Evolutionary conservation across 306 rosid species (phyloP).

Genomic region (Cicer judaicum): DNA sequence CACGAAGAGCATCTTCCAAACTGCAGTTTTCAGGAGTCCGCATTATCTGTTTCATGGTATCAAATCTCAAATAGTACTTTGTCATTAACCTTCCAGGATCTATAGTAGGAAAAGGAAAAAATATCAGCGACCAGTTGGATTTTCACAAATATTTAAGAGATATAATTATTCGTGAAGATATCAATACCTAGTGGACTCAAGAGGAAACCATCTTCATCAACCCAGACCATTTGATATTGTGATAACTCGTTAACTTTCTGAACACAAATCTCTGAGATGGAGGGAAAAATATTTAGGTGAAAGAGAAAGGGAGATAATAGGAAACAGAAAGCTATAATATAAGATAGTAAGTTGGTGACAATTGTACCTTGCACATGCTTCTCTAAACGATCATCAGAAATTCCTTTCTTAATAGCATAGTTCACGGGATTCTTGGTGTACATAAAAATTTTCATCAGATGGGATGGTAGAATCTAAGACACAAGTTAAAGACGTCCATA

Average conservation of each 20-base stretch:
- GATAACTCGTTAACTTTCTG: slow-evolving; percentile 87
- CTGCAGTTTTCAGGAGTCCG: slow-evolving; percentile 77
- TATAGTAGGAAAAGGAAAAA: slow-evolving; percentile 43
- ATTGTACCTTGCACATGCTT: slow-evolving; percentile 80
- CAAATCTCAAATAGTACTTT: slow-evolving; percentile 91
- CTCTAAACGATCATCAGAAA: slow-evolving; percentile 64
- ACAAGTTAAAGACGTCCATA: slow-evolving; percentile 24
- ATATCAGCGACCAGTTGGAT: slow-evolving; percentile 38
- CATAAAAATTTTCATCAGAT: slow-evolving; percentile 29
- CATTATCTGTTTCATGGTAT: slow-evolving; percentile 93
- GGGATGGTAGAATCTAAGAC: slow-evolving; percentile 34
- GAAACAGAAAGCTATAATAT: slow-evolving; percentile 15
- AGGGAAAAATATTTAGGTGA: background rate
- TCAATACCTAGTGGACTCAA: slow-evolving; percentile 84
- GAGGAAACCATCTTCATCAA: slow-evolving; percentile 95
- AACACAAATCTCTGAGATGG: slow-evolving; percentile 69
- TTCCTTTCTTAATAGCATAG: slow-evolving; percentile 69
- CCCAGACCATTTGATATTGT: slow-evolving; percentile 78
- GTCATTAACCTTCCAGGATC: slow-evolving; percentile 98
- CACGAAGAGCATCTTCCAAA: slow-evolving; percentile 78
- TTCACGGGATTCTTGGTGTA: slow-evolving; percentile 71
- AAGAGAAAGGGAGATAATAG: slow-evolving; percentile 1
- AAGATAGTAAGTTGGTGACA: slow-evolving; percentile 24
- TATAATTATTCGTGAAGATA: slow-evolving; percentile 31
- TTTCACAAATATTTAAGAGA: slow-evolving; percentile 32